Percentiles rank a stretch among this genome's conserved stretches.
Conservation (phyloP, 306 rosid species). For the Inga laurina region DNA sequence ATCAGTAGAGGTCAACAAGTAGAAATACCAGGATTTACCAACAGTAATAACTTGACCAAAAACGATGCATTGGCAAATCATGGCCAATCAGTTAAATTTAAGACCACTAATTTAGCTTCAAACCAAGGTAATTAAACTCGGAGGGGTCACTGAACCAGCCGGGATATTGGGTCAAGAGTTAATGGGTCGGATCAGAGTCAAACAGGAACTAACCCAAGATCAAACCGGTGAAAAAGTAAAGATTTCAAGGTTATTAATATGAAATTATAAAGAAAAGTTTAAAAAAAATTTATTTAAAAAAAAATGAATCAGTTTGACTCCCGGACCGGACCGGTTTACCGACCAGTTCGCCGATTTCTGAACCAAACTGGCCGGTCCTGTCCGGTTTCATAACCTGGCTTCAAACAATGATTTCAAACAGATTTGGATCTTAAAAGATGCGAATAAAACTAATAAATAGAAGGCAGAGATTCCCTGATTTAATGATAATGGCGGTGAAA, state of each 20-base stretch:
- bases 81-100: conserved; percentile 8
- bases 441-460: conserved; percentile 9
- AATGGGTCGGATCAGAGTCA: too few relatives aligned
- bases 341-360: too few relatives aligned
- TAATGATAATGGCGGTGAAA: not conserved
- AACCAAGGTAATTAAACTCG: not conserved
- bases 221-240: too few relatives aligned
- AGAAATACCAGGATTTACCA: not conserved
- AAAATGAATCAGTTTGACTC: too few relatives aligned
- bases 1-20: not conserved
- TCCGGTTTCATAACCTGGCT: not conserved
- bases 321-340: too few relatives aligned
- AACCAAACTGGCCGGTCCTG: too few relatives aligned
- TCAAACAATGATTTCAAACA: not conserved
- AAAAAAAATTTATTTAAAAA: too few relatives aligned
- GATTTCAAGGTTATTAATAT: too few relatives aligned
- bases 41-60: not conserved
- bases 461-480: not conserved
- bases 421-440: conserved; percentile 1
- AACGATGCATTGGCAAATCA: conserved; percentile 4
- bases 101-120: not conserved
- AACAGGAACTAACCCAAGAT: too few relatives aligned
- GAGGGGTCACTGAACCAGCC: too few relatives aligned
- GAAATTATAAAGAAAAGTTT: too few relatives aligned
- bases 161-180: too few relatives aligned